These are phyloP conservation scores for Smittium culicis DNA, from an alignment of 371 early-diverging fungal genomes.

Conservation along the genomic window DNA sequence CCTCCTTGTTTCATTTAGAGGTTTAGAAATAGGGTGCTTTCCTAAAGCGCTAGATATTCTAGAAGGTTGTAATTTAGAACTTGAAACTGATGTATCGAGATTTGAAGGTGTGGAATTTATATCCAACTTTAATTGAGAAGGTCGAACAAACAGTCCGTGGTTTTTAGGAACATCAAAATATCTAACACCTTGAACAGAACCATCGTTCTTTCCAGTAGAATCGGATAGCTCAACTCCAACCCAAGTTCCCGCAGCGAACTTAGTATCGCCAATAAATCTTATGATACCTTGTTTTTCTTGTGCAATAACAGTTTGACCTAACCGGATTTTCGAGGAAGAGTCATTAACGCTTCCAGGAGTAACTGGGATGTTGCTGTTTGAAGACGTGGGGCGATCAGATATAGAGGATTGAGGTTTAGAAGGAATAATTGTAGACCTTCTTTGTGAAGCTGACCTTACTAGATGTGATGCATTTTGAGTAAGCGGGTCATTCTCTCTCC, in stretches of 20 bases:
- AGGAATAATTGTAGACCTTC: not conserved
- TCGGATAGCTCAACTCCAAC: conserved; percentile 61
- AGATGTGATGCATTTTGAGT: too few relatives aligned
- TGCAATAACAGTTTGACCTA: conserved; percentile 33
- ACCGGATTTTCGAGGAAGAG: not conserved
- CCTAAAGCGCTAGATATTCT: not conserved
- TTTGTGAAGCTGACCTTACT: not conserved
- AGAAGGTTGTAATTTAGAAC: not conserved
- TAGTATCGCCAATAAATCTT: conserved; percentile 49
- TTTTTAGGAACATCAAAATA: conserved; percentile 57
- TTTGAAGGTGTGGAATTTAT: not conserved
- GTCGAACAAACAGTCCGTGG: conserved; percentile 56
- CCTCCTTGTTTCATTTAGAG: not conserved
- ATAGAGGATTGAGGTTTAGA: not conserved
- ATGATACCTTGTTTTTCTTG: conserved; percentile 55
- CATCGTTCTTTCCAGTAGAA: conserved; percentile 66
- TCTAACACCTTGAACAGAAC: conserved; percentile 44
- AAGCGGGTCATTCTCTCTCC: too few relatives aligned
- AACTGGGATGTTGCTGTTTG: not conserved
- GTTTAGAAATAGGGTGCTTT: not conserved
- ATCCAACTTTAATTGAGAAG: conserved; percentile 39
- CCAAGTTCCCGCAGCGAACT: conserved; percentile 57
- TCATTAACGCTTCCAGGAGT: not conserved
- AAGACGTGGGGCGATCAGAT: not conserved
- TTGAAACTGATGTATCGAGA: not conserved